phyloP scores from a whole-genome alignment of 345 rosid genomes.

The Eucalyptus globulus region DNA sequence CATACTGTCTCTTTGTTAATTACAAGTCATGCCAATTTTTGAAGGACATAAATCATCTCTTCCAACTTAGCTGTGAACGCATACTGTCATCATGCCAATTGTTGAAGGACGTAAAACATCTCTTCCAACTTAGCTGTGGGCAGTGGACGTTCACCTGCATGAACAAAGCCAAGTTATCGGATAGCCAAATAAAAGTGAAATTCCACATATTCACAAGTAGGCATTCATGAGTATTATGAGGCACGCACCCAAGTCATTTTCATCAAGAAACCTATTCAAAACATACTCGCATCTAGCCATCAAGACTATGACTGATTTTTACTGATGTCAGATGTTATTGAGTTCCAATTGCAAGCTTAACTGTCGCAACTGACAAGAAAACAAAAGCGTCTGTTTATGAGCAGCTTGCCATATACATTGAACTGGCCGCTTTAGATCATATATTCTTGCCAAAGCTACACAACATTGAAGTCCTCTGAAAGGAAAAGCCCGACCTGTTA shows the following conservation, averaged over 20 bases:
- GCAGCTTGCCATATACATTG: not conserved
- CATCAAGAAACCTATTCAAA: conserved; percentile 67
- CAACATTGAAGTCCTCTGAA: not conserved
- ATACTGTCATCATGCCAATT: conserved; percentile 11
- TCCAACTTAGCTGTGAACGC: conserved; percentile 47
- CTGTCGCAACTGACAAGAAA: conserved; percentile 24
- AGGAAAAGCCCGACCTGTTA: not conserved
- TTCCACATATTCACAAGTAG: not conserved
- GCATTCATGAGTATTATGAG: not conserved
- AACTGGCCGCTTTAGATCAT: not conserved
- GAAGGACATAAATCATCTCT: conserved; percentile 60
- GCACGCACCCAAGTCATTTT: conserved; percentile 49
- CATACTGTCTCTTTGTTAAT: conserved; percentile 62
- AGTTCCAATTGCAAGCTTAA: conserved; percentile 40
- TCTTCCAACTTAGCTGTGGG: conserved; percentile 76
- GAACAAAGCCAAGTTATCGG: not conserved
- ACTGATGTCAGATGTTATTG: conserved; percentile 58
- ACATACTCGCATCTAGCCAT: conserved; percentile 63
- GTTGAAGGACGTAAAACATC: conserved; percentile 46
- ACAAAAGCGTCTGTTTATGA: not conserved
- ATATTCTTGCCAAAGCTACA: not conserved
- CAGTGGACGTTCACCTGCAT: conserved; percentile 53
- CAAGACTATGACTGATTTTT: conserved; percentile 48
- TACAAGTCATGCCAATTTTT: conserved; percentile 38
- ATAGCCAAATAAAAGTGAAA: not conserved